phyloP scores from a whole-genome alignment of 176 grass and related monocot genomes.

The Thinopyrum elongatum region DNA sequence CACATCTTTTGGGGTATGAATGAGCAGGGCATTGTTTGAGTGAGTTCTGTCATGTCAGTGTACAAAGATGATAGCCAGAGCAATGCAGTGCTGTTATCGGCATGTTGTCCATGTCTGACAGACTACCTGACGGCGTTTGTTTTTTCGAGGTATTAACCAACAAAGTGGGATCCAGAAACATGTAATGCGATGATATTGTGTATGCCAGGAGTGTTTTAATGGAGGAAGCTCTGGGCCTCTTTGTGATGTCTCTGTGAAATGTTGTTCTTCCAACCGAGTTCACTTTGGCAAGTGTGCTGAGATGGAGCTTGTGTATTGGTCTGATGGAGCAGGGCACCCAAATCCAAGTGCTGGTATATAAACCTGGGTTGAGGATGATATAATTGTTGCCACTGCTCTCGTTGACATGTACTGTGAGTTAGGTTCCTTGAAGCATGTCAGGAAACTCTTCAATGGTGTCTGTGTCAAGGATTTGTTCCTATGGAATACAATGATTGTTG shows the following conservation, averaged over 20 bases:
- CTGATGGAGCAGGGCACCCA: constrained; percentile 61
- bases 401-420: constrained; percentile 83
- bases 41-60: constrained; percentile 66
- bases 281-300: constrained; percentile 68
- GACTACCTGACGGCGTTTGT: constrained; percentile 44
- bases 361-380: constrained; percentile 62
- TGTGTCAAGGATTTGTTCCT: constrained; percentile 56
- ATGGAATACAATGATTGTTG: constrained; percentile 75
- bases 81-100: constrained; percentile 44
- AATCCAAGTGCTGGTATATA: constrained; percentile 67
- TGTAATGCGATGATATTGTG: constrained; percentile 68
- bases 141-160: constrained; percentile 41
- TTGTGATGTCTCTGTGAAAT: constrained; percentile 49
- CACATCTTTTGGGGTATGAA: constrained; percentile 50
- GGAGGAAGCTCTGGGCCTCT: constrained; percentile 61
- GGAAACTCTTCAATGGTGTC: constrained; percentile 46
- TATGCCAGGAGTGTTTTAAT: constrained; percentile 56
- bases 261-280: constrained; percentile 63
- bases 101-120: constrained; percentile 61
- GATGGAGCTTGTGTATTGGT: constrained; percentile 58
- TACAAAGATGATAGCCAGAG: constrained; percentile 43
- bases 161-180: constrained; percentile 51
- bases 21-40: constrained; percentile 55
- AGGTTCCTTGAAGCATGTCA: constrained; percentile 47
- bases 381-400: constrained; percentile 57